Evolutionary conservation across 1,284 basidiomycete genomes (phyloP), one percentile per base, ranked within the genome.

Genomic region (Moniliophthora roreri): DNA sequence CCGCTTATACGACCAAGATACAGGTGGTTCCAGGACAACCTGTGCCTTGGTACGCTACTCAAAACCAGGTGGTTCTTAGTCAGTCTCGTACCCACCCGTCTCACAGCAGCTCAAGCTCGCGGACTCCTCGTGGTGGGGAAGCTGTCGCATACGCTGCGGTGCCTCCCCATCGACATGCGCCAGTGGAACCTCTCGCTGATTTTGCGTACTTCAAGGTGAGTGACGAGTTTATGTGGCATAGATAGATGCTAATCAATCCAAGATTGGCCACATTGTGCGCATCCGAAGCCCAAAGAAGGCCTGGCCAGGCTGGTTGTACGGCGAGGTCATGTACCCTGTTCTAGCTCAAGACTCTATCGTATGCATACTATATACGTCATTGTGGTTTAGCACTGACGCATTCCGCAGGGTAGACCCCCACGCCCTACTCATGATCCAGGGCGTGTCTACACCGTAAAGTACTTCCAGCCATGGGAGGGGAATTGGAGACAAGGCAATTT

Each of bases 141-240:
- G 26, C 13, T 26, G 11, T 15, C 18, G 13, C 7, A 24, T 11
- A 5, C 4, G 11, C 18, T 37, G 16, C 44, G 10, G 8, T 11
- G 13, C 9, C 34, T 37, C 32, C 13, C 45, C 28, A 10, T 35
- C 21, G 2, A 10, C 48, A n/a, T 15, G 5, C 24, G 4, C 47
- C 21, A 8, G 18, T 16, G 15, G 45, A 37, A 36, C 37, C 21
- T 20, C 26, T 40, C 11, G 11, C 13, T 21, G 52, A 53, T 35
- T 48, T 53, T 21, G 39, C 48, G 15, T 53, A 49, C 16, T 53
- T 53, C 24, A 48, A 49, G 26, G 52, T 53, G 35, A 18, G 40
- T 44, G 10, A 10, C n/a, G 26, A 13, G 24, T 4, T 32, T 15
- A 9, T 13, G 13, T 6, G 7, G 11, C n/a, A 15, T 15, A 20